Conservation (phyloP, 176 grass and related monocot species). For the Eremochloa ophiuroides region DNA sequence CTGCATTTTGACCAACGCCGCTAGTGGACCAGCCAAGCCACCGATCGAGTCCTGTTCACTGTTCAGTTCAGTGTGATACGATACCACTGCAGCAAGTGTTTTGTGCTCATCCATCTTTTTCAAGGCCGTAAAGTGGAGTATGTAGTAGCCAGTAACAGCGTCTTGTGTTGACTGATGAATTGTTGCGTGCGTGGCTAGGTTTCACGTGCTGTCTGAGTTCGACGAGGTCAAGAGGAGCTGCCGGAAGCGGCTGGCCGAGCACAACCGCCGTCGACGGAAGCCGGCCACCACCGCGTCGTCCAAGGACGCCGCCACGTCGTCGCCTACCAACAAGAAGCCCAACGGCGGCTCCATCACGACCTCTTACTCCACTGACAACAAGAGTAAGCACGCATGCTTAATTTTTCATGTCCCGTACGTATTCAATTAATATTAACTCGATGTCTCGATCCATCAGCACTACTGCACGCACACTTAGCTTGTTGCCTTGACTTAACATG, state of each 20-base stretch:
- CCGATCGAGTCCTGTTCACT: not conserved
- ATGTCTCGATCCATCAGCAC: not conserved
- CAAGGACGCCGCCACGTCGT: conserved; percentile 29
- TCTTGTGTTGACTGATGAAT: too few species aligned
- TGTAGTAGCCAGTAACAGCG: too few species aligned
- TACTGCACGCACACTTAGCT: too few species aligned
- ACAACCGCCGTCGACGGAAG: conserved; percentile 86
- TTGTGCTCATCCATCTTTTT: not conserved
- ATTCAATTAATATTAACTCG: not conserved
- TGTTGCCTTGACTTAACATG: not conserved
- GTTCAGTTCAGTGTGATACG: not conserved
- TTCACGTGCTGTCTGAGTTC: conserved; percentile 69
- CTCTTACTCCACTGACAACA: conserved; percentile 37
- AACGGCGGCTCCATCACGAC: conserved; percentile 4
- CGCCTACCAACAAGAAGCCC: conserved; percentile 21
- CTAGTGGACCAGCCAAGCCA: not conserved
- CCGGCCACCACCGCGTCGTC: not conserved
- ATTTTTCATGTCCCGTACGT: not conserved
- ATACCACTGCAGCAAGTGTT: not conserved
- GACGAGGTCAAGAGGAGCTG: conserved; percentile 79
- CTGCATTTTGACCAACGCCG: not conserved
- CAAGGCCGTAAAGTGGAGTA: too few species aligned
- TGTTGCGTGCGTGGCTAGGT: conserved; percentile 25
- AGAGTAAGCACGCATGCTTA: conserved; percentile 21
- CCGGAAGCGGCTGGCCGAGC: conserved; percentile 68